These are phyloP conservation scores for Syzygium aromaticum DNA, from an alignment of 345 rosid species.

Conservation along the genomic window DNA sequence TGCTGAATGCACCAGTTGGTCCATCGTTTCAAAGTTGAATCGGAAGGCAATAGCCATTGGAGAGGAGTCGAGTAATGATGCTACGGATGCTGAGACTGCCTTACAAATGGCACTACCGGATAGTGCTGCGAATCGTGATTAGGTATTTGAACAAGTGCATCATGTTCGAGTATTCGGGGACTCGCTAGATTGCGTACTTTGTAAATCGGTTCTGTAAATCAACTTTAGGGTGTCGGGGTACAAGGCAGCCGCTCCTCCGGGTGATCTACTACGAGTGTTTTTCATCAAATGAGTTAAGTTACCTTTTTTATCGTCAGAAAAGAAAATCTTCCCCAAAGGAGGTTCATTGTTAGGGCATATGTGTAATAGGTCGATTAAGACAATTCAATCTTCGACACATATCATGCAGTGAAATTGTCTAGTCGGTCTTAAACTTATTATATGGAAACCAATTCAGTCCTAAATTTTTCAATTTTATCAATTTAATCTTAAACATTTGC, in stretches of 20 bases:
- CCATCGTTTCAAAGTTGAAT: accelerated
- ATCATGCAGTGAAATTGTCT: not conserved
- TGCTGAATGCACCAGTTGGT: not conserved
- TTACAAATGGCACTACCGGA: accelerated
- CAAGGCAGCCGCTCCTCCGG: accelerated
- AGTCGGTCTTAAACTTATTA: too few relatives aligned
- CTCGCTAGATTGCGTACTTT: not conserved
- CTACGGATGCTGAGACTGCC: not conserved
- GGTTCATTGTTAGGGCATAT: too few relatives aligned
- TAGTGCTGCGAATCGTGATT: not conserved
- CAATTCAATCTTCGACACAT: not conserved
- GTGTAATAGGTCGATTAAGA: not conserved
- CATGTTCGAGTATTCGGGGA: accelerated
- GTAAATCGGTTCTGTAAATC: not conserved
- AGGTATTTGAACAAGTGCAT: not conserved
- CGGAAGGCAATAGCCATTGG: not conserved
- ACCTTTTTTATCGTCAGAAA: not conserved
- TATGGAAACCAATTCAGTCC: too few relatives aligned
- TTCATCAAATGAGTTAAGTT: not conserved
- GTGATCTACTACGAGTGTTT: accelerated
- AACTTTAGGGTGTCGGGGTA: accelerated
- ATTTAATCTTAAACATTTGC: too few relatives aligned
- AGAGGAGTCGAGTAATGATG: not conserved
- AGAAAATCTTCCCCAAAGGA: not conserved
- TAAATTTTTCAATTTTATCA: too few relatives aligned